Percentiles rank a stretch among this genome's conserved stretches.
These are phyloP conservation scores for Xanthoconium stramineum DNA, from an alignment of 768 basidiomycete species.

Conservation along the genomic window DNA sequence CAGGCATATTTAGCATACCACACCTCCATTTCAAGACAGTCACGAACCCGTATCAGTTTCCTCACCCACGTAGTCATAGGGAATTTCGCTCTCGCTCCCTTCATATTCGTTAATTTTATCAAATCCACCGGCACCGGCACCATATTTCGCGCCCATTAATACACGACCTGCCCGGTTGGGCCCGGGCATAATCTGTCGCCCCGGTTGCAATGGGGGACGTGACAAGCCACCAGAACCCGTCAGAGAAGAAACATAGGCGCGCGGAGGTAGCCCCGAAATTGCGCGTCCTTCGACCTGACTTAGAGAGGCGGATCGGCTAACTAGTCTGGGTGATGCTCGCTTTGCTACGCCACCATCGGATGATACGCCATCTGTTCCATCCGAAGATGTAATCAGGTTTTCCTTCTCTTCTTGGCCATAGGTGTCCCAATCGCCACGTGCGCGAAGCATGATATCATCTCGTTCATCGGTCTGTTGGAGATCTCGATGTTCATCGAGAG, in stretches of 20 bases:
- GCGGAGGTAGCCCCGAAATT: conserved; percentile 32
- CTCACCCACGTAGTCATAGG: conserved; percentile 28
- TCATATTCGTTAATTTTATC: conserved; percentile 51
- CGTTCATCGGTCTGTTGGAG: conserved; percentile 30
- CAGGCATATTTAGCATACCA: conserved; percentile 20
- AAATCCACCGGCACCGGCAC: conserved; percentile 31
- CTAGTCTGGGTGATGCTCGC: conserved; percentile 27
- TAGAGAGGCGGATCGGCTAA: conserved; percentile 31
- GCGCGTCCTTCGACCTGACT: conserved; percentile 35
- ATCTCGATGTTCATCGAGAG: conserved; percentile 36
- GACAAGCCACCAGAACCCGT: conserved; percentile 35
- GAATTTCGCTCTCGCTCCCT: conserved; percentile 38
- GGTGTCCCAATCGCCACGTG: conserved; percentile 30
- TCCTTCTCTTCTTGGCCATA: conserved; percentile 40
- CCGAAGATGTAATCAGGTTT: conserved; percentile 31
- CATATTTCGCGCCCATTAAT: conserved; percentile 40
- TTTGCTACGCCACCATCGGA: conserved; percentile 22
- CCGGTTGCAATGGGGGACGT: conserved; percentile 37
- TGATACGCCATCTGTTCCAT: conserved; percentile 22
- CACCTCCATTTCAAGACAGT: conserved; percentile 6
- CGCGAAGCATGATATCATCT: conserved; percentile 30
- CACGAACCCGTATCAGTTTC: conserved; percentile 42
- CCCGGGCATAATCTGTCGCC: conserved; percentile 43
- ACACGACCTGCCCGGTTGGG: conserved; percentile 49
- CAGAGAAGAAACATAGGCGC: conserved; percentile 29